phyloP scores from a whole-genome alignment of 225 moss, liverwort and hornwort genomes.

The Antitrichia curtipendula region DNA sequence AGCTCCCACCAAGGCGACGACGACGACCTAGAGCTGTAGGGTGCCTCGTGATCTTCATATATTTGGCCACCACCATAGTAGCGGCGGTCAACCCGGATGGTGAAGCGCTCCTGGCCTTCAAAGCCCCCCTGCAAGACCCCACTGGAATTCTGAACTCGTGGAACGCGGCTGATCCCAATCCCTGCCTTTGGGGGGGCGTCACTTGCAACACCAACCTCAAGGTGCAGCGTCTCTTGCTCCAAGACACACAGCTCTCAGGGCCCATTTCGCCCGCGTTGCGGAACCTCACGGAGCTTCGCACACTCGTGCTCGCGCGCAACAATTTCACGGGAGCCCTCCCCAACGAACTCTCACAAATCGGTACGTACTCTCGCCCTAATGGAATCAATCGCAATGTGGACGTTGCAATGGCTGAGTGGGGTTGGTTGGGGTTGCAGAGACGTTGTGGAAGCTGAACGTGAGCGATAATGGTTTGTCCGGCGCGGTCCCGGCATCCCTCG shows the following conservation, averaged over 20 bases:
- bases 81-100: constrained; percentile 28
- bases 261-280: constrained; percentile 36
- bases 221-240: constrained; percentile 37
- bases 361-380: not conserved
- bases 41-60: not conserved
- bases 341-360: constrained; percentile 19
- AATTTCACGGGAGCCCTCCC: constrained; percentile 41
- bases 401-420: not conserved
- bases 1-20: not conserved
- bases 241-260: constrained; percentile 36
- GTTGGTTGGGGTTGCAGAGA: constrained; percentile 9
- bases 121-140: constrained; percentile 26
- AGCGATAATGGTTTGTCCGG: constrained; percentile 61
- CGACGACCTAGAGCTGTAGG: not conserved
- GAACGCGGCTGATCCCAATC: constrained; percentile 30
- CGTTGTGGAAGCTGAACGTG: constrained; percentile 62
- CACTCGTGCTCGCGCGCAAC: constrained; percentile 38
- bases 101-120: constrained; percentile 54
- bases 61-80: not conserved
- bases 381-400: not conserved
- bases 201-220: constrained; percentile 35
- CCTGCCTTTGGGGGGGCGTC: constrained; percentile 62
- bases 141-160: constrained; percentile 29
- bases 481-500: constrained; percentile 31
- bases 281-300: constrained; percentile 41